A percentile compares a stretch with the other conserved stretches of the same genome.
Conservation (phyloP, 108 stramenopile genomes). For the Nitzschia sp. region DNA sequence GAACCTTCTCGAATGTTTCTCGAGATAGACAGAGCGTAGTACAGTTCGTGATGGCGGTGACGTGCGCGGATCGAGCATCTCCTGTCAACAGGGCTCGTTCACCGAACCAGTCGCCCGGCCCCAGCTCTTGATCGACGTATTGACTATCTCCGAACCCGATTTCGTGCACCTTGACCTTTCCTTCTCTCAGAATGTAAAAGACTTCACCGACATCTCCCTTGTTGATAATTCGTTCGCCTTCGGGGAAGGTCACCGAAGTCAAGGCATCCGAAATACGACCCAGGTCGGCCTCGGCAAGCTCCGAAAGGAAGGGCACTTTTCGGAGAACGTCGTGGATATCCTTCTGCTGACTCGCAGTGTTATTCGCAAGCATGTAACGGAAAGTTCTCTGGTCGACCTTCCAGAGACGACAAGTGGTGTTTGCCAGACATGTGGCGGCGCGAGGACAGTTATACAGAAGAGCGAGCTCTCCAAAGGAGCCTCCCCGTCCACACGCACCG, state of each 20-base stretch:
- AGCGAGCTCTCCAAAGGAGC: slow-evolving; percentile 89
- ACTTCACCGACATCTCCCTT: slow-evolving; percentile 94
- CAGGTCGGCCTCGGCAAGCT: slow-evolving; percentile 72
- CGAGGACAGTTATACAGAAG: slow-evolving; percentile 90
- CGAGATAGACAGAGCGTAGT: slow-evolving; percentile 77
- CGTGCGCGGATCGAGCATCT: slow-evolving; percentile 90
- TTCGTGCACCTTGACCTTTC: slow-evolving; percentile 86
- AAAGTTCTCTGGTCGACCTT: slow-evolving; percentile 88
- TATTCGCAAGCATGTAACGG: slow-evolving; percentile 90
- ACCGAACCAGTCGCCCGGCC: slow-evolving; percentile 94
- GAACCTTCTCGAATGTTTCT: slow-evolving; percentile 77
- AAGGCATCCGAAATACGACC: slow-evolving; percentile 84
- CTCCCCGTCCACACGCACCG: slow-evolving; percentile 80
- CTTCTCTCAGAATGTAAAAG: slow-evolving; percentile 93
- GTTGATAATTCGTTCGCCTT: slow-evolving; percentile 88
- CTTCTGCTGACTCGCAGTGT: slow-evolving; percentile 65
- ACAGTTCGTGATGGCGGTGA: slow-evolving; percentile 66
- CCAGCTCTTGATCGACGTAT: slow-evolving; percentile 73
- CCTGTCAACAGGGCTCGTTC: slow-evolving; percentile 96
- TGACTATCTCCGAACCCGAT: slow-evolving; percentile 87
- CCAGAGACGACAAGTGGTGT: slow-evolving; percentile 84
- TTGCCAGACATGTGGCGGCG: slow-evolving; percentile 86
- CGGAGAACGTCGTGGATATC: slow-evolving; percentile 74
- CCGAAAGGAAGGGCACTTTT: slow-evolving; percentile 77
- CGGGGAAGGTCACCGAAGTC: slow-evolving; percentile 76